Conservation (phyloP, 177 flowering plant species). For the Vitis hybrid region DNA sequence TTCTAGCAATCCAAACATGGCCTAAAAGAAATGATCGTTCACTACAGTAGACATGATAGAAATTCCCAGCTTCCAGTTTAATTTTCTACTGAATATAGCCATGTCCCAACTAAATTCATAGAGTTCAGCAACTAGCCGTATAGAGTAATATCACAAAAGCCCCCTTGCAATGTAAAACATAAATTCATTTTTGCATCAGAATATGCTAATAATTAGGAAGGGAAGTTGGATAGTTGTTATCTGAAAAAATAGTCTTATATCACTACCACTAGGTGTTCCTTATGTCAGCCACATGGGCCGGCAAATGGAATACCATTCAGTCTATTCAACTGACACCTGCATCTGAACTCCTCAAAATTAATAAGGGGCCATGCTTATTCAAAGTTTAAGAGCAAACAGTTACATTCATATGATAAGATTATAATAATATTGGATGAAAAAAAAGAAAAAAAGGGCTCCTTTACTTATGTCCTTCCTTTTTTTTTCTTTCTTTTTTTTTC, state of each 20-base stretch:
- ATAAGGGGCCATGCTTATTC: no score
- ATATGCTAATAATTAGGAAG: not conserved
- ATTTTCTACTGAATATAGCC: not conserved
- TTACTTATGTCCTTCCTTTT: no score
- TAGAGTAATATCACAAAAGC: not conserved
- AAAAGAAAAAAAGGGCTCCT: no score
- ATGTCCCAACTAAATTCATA: not conserved
- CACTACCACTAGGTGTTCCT: not conserved
- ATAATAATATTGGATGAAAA: no score
- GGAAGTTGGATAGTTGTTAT: not conserved
- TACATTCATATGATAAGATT: no score
- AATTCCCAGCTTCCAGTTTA: not conserved
- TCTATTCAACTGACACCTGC: not conserved
- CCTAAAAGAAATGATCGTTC: no score
- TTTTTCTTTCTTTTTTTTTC: no score
- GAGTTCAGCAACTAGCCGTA: not conserved
- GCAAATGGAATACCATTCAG: not conserved
- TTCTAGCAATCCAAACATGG: no score
- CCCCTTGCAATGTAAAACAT: not conserved
- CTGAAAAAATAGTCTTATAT: not conserved
- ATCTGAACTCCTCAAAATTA: not conserved
- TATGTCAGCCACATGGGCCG: not conserved
- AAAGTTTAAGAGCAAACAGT: no score
- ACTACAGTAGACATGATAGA: not conserved
- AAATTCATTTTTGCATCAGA: not conserved